Conservation (phyloP, 345 rosid species). For the Syzygium aqueum region DNA sequence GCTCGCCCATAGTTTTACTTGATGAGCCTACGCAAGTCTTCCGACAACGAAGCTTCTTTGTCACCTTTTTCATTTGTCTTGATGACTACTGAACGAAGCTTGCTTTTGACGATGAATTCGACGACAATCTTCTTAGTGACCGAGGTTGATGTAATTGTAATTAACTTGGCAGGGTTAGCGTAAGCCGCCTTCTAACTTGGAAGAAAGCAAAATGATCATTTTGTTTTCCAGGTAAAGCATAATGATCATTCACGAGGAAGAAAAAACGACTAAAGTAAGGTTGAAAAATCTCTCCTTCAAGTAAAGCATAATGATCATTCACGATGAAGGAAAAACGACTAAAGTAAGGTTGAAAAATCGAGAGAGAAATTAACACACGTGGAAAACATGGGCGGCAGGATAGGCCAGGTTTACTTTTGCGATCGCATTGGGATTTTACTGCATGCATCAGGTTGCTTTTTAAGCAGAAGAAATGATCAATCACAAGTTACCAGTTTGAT, state of each 20-base stretch:
- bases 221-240: background rate
- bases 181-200: background rate
- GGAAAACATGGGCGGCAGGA: background rate
- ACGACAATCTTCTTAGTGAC: background rate
- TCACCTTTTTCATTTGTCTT: background rate
- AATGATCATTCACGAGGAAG: background rate
- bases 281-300: background rate
- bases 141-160: background rate
- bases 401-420: background rate
- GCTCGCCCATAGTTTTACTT: background rate
- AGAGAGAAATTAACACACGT: background rate
- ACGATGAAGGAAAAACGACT: background rate
- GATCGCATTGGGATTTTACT: background rate
- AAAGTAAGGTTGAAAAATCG: background rate
- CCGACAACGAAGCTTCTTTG: background rate
- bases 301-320: background rate
- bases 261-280: background rate
- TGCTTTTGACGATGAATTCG: background rate
- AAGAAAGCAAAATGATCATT: background rate
- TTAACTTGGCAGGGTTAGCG: background rate
- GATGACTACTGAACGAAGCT: background rate
- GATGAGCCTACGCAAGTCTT: background rate
- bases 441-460: background rate
- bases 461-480: background rate
- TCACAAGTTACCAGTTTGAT: background rate